These are phyloP conservation scores for Oropetium thomaeum DNA, from an alignment of 176 grass and related monocot species.

Conservation along the genomic window DNA sequence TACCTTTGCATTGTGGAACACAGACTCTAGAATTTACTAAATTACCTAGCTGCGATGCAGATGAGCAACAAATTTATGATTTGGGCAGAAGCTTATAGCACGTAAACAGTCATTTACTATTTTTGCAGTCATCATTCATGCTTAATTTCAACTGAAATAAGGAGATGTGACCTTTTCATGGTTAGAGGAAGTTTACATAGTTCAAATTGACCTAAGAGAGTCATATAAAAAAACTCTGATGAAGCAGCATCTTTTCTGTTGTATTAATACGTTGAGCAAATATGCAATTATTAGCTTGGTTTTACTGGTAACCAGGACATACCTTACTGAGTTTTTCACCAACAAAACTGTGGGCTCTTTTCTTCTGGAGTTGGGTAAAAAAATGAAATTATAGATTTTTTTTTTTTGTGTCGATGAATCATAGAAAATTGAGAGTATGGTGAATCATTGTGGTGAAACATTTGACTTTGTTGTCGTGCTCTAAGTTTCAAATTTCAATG, in stretches of 20 bases:
- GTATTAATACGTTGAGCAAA: not conserved
- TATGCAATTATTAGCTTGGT: not conserved
- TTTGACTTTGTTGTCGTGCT: not conserved
- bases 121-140: not conserved
- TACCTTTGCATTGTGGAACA: not conserved
- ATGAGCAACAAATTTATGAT: not conserved
- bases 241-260: not conserved
- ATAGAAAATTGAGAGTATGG: not conserved
- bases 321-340: not conserved
- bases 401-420: not conserved
- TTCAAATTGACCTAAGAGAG: too few species aligned
- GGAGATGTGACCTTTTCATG: too few species aligned
- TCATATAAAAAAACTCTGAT: too few species aligned
- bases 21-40: not conserved
- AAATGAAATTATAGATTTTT: not conserved
- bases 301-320: not conserved
- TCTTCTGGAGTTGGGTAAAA: not conserved
- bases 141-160: not conserved
- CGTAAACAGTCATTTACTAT: not conserved
- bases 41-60: not conserved
- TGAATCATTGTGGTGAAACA: not conserved
- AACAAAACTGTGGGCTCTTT: not conserved
- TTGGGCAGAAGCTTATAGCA: not conserved
- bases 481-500: not conserved
- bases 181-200: too few species aligned